These are phyloP conservation scores for Nitzschia putrida DNA, from an alignment of 108 stramenopile genomes.

Conservation along the genomic window DNA sequence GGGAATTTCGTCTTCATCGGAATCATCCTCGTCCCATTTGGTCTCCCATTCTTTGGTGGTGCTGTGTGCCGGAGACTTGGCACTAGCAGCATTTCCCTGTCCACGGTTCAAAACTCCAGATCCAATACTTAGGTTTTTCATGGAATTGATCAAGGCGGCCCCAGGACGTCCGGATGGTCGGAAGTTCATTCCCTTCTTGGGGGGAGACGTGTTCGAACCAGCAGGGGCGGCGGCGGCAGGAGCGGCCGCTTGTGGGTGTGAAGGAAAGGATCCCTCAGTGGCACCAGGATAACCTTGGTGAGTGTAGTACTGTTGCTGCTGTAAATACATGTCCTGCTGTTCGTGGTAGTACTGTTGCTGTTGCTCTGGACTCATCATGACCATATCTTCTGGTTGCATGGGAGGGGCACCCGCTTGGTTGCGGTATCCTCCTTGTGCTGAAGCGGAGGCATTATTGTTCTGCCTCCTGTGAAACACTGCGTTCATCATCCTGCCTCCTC, in stretches of 20 bases:
- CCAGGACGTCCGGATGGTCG: conserved; percentile 21
- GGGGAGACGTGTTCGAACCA: background rate
- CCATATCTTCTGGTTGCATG: conserved; percentile 21
- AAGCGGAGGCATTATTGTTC: background rate
- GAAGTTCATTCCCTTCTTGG: conserved; percentile 11
- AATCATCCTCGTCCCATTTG: conserved; percentile 52
- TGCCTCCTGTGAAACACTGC: conserved; percentile 14
- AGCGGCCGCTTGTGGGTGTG: background rate
- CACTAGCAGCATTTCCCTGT: background rate
- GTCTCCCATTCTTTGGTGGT: conserved; percentile 51
- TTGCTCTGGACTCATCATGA: conserved; percentile 21
- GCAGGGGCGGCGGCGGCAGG: background rate
- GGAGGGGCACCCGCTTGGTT: conserved; percentile 11
- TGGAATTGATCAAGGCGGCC: conserved; percentile 45
- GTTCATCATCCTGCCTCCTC: conserved; percentile 20
- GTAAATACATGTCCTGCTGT: conserved; percentile 19
- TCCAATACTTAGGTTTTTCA: conserved; percentile 44
- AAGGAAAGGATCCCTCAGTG: background rate
- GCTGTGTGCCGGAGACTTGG: conserved; percentile 10
- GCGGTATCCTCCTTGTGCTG: background rate
- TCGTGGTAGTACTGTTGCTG: conserved; percentile 30
- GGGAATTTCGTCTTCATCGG: conserved; percentile 30
- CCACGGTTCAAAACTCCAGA: conserved; percentile 21
- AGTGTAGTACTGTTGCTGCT: conserved; percentile 25
- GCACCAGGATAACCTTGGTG: conserved; percentile 20